Conservation (phyloP, 345 rosid species). For the Linum lewisii region DNA sequence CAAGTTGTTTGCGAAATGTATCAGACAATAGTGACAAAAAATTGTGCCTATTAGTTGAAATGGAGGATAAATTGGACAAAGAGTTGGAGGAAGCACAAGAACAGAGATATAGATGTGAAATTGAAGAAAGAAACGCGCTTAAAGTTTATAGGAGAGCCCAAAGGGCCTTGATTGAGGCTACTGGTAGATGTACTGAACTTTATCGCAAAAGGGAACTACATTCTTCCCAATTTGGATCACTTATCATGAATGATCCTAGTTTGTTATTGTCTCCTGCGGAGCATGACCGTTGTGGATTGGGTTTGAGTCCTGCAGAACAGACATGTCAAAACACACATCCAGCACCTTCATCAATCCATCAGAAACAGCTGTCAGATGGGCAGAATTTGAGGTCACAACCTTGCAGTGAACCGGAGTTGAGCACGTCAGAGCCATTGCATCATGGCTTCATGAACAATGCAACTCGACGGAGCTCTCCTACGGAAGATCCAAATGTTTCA, state of each 20-base stretch:
- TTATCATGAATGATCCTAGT: slow-evolving; percentile 46
- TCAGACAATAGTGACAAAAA: slow-evolving; percentile 29
- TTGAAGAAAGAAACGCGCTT: slow-evolving; percentile 92
- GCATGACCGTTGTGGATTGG: slow-evolving; percentile 30
- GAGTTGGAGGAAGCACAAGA: slow-evolving; percentile 85
- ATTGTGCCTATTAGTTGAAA: slow-evolving; percentile 39
- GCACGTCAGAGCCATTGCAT: slow-evolving; percentile 73
- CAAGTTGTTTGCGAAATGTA: slow-evolving; percentile 34
- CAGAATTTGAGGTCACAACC: slow-evolving; percentile 58
- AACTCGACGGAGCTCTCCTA: slow-evolving; percentile 41
- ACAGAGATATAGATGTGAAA: slow-evolving; percentile 54
- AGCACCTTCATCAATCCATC: slow-evolving; percentile 33
- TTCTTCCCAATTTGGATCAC: slow-evolving; percentile 58
- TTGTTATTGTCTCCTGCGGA: slow-evolving; percentile 42
- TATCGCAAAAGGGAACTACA: slow-evolving; percentile 66
- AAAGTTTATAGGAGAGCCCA: slow-evolving; percentile 82
- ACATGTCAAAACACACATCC: slow-evolving; percentile 29
- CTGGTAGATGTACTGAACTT: slow-evolving; percentile 61
- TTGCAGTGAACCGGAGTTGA: slow-evolving; percentile 81
- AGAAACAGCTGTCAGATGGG: slow-evolving; percentile 34
- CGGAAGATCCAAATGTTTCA: slow-evolving; percentile 39
- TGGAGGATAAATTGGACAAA: slow-evolving; percentile 81
- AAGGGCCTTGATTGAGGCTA: slow-evolving; percentile 82
- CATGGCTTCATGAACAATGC: slow-evolving; percentile 33
- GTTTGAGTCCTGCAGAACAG: slow-evolving; percentile 26